Percentiles rank a stretch among this genome's conserved stretches.
phyloP scores from a whole-genome alignment of 371 early-diverging fungal species.

The Enterocytospora artemiae region DNA sequence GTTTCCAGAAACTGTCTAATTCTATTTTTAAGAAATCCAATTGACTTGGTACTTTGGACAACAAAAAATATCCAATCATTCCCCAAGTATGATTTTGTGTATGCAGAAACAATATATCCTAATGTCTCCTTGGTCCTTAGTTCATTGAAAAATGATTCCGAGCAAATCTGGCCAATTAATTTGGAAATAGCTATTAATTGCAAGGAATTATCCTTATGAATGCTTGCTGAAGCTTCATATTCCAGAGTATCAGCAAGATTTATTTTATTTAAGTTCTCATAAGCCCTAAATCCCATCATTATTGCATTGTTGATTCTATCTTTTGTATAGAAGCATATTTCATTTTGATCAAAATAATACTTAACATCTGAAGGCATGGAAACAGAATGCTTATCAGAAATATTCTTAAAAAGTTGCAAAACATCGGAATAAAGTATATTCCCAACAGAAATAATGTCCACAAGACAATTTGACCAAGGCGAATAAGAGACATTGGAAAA shows the following conservation, averaged over 20 bases:
- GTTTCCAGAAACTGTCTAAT: slow-evolving; percentile 39
- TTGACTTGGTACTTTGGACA: slow-evolving; percentile 43
- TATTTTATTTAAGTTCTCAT: not conserved
- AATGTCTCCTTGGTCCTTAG: slow-evolving; percentile 52
- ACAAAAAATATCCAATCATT: slow-evolving; percentile 25
- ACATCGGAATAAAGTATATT: slow-evolving; percentile 16
- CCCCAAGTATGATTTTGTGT: not conserved
- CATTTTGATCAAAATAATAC: not conserved
- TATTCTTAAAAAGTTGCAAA: slow-evolving; percentile 4
- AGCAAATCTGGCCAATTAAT: slow-evolving; percentile 8
- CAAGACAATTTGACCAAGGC: slow-evolving; percentile 6
- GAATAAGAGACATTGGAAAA: too few species aligned
- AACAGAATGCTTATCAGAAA: not conserved
- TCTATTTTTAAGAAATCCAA: slow-evolving; percentile 34
- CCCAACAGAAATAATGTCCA: slow-evolving; percentile 13
- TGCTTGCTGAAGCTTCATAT: not conserved
- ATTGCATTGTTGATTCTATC: slow-evolving; percentile 19
- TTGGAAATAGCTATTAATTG: slow-evolving; percentile 1
- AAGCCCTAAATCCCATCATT: not conserved
- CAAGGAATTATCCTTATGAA: not conserved
- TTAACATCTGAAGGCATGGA: not conserved
- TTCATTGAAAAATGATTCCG: slow-evolving; percentile 51
- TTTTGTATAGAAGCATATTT: slow-evolving; percentile 4
- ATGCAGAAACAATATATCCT: slow-evolving; percentile 48
- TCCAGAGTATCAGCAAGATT: not conserved